phyloP scores from a whole-genome alignment of 2,329 filamentous ascomycete species.

The Furcasterigmium sp. region DNA sequence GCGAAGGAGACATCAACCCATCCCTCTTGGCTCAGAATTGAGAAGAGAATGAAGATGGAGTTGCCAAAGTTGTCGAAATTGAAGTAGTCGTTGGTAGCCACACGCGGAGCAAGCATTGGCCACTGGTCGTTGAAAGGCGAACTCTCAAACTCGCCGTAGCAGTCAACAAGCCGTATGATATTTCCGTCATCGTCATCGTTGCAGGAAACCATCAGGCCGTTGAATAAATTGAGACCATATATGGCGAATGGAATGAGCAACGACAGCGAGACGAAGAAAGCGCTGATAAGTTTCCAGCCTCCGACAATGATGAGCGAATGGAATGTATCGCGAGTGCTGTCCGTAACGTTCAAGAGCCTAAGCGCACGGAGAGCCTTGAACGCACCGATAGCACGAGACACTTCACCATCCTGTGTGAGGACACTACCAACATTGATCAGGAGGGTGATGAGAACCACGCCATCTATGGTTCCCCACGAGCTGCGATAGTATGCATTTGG shows the following conservation, averaged over 20 bases:
- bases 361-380: slow-evolving; percentile 95
- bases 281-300: slow-evolving; percentile 88
- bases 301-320: slow-evolving; percentile 93
- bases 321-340: slow-evolving; percentile 92
- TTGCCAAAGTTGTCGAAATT: slow-evolving; percentile 94
- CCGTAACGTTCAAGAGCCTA: slow-evolving; percentile 88
- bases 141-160: slow-evolving; percentile 77
- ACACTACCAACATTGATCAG: slow-evolving; percentile 92
- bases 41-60: slow-evolving; percentile 92
- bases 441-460: slow-evolving; percentile 81
- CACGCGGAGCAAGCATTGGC: slow-evolving; percentile 77
- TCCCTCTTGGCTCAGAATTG: slow-evolving; percentile 97
- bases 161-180: slow-evolving; percentile 61
- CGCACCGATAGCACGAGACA: slow-evolving; percentile 87
- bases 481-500: slow-evolving; percentile 96
- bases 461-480: slow-evolving; percentile 95
- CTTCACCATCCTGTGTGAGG: slow-evolving; percentile 72
- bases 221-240: slow-evolving; percentile 90
- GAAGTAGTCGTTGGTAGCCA: slow-evolving; percentile 76
- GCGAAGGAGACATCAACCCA: slow-evolving; percentile 92
- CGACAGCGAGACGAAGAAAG: slow-evolving; percentile 89
- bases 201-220: slow-evolving; percentile 71
- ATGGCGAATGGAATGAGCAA: slow-evolving; percentile 95
- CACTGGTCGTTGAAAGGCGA: slow-evolving; percentile 69
- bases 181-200: slow-evolving; percentile 61